phyloP scores from a whole-genome alignment of 2,329 filamentous ascomycete genomes.

The Bertia moriformis region DNA sequence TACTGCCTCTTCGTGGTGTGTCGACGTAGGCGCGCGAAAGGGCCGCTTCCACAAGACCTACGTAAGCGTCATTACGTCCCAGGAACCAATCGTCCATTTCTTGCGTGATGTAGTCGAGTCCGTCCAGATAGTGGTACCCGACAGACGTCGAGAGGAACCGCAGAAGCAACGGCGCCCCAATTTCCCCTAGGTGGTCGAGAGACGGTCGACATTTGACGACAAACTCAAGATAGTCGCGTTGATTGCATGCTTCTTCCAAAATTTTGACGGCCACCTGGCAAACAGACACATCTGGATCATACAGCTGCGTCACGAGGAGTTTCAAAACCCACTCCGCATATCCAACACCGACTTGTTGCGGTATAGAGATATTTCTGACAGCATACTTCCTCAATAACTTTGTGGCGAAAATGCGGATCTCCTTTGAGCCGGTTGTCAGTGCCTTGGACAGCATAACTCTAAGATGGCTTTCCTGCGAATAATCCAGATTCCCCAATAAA shows the following conservation, averaged over 20 bases:
- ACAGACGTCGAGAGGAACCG: slow-evolving; percentile 92
- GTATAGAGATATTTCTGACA: slow-evolving; percentile 29
- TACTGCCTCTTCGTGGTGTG: slow-evolving; percentile 39
- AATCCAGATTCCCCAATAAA: slow-evolving; percentile 82
- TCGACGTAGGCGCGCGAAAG: slow-evolving; percentile 70
- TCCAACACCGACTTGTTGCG: slow-evolving; percentile 25
- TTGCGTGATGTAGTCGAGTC: slow-evolving; percentile 93
- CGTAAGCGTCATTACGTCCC: slow-evolving; percentile 91
- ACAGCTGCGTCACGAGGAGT: slow-evolving; percentile 91
- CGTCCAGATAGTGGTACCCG: slow-evolving; percentile 93
- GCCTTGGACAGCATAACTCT: slow-evolving; percentile 87
- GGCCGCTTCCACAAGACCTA: slow-evolving; percentile 87
- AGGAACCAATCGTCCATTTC: slow-evolving; percentile 99
- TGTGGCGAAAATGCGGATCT: slow-evolving; percentile 81
- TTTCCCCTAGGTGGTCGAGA: slow-evolving; percentile 88
- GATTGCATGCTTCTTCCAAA: slow-evolving; percentile 90
- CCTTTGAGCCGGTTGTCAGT: slow-evolving; percentile 77
- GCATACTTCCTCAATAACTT: slow-evolving; percentile 79
- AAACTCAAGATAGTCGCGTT: slow-evolving; percentile 78
- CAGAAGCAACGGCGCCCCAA: slow-evolving; percentile 80
- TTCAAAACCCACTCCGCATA: slow-evolving; percentile 93
- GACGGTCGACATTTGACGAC: slow-evolving; percentile 92
- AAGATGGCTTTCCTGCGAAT: slow-evolving; percentile 74
- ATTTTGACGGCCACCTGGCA: slow-evolving; percentile 95
- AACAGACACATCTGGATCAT: slow-evolving; percentile 92